These are phyloP conservation scores for Epichloe hybrida DNA, from an alignment of 2,329 filamentous ascomycete genomes.

Conservation along the genomic window DNA sequence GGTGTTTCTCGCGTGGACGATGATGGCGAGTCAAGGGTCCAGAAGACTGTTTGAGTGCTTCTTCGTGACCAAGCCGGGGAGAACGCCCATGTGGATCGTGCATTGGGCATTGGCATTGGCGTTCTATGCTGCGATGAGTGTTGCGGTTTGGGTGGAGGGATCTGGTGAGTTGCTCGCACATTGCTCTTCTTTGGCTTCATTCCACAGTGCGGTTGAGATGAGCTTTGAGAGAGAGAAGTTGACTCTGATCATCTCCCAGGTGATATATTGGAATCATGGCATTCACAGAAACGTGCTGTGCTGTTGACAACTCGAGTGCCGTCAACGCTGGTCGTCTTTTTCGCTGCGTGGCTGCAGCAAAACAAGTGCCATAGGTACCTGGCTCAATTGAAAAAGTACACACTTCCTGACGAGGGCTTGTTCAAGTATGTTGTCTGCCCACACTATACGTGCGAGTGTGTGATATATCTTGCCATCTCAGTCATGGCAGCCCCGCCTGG, in stretches of 20 bases:
- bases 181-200: background rate
- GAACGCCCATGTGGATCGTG: slow-evolving; percentile 69
- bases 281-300: slow-evolving; percentile 8
- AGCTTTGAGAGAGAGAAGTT: background rate
- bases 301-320: slow-evolving; percentile 14
- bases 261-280: slow-evolving; percentile 22
- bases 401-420: slow-evolving; percentile 57
- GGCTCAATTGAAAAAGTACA: slow-evolving; percentile 64
- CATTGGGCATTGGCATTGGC: slow-evolving; percentile 68
- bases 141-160: slow-evolving; percentile 78
- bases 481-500: slow-evolving; percentile 59
- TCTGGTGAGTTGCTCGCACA: slow-evolving; percentile 37
- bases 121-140: slow-evolving; percentile 62
- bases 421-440: slow-evolving; percentile 68
- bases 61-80: slow-evolving; percentile 43
- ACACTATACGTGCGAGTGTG: slow-evolving; percentile 82
- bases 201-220: no score
- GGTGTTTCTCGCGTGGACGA: slow-evolving; percentile 50
- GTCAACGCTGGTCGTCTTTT: slow-evolving; percentile 48
- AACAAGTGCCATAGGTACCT: slow-evolving; percentile 60
- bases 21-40: slow-evolving; percentile 63
- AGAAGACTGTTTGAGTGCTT: slow-evolving; percentile 68
- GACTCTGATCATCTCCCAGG: slow-evolving; percentile 9
- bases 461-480: slow-evolving; percentile 69
- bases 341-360: slow-evolving; percentile 59